phyloP scores from a whole-genome alignment of 371 early-diverging fungal genomes.

The Lichtheimia corymbifera region DNA sequence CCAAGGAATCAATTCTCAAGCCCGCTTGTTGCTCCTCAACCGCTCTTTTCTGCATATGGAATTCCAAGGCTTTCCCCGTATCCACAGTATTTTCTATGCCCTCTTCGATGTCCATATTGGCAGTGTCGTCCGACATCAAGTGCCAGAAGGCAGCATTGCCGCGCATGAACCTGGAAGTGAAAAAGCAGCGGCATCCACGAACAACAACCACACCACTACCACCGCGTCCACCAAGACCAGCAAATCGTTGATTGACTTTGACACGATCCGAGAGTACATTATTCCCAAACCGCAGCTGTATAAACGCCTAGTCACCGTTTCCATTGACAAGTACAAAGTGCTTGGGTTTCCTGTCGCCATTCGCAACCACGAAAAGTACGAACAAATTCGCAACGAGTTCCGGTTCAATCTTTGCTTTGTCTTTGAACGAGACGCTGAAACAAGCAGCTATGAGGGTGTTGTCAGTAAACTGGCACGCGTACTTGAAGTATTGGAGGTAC shows the following conservation, averaged over 20 bases:
- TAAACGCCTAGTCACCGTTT: conserved; percentile 77
- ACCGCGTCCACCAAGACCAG: conserved; percentile 11
- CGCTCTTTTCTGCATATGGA: conserved; percentile 30
- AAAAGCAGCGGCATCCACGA: background rate
- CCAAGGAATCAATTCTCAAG: too few relatives aligned
- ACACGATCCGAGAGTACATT: conserved; percentile 84
- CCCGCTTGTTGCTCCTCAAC: too few relatives aligned
- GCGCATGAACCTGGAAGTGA: background rate
- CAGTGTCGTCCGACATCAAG: conserved; percentile 81
- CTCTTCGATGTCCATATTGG: conserved; percentile 87
- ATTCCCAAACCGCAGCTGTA: conserved; percentile 85
- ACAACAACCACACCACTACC: conserved; percentile 19
- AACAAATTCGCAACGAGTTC: conserved; percentile 70
- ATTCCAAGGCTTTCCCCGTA: conserved; percentile 72
- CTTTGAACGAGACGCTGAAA: conserved; percentile 80
- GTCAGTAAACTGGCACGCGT: conserved; percentile 81
- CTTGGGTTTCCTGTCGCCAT: conserved; percentile 81
- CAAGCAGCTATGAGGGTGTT: conserved; percentile 76
- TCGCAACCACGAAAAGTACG: conserved; percentile 70
- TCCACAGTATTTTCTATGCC: conserved; percentile 80
- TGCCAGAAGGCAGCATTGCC: conserved; percentile 78
- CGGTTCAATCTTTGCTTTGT: conserved; percentile 89
- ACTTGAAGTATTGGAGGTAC: conserved; percentile 73
- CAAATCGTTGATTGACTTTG: conserved; percentile 74
- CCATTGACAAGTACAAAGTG: conserved; percentile 71